Evolutionary conservation across 1,284 basidiomycete genomes (phyloP).

Genomic region (Leccinum pallidistipes): DNA sequence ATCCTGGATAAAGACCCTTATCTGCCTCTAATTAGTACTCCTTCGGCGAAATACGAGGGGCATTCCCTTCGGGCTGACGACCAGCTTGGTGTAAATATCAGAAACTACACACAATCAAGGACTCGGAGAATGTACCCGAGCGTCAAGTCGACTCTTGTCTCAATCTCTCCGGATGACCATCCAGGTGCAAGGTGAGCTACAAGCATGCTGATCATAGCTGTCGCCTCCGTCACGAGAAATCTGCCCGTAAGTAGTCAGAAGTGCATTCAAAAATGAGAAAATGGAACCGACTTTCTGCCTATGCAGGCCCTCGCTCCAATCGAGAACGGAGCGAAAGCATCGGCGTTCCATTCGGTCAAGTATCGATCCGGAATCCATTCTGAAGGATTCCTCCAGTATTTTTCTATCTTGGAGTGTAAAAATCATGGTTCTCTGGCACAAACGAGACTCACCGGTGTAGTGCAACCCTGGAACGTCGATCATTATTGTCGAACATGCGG

Average conservation of each 20-base stretch:
- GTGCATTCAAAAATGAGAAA: neutral
- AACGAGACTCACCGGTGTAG: neutral
- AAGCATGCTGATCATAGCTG: neutral
- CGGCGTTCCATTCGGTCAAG: neutral
- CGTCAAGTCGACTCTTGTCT: neutral
- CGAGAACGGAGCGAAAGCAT: neutral
- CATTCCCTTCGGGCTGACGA: neutral
- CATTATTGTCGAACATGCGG: neutral
- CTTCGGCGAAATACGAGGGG: neutral
- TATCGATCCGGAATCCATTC: neutral
- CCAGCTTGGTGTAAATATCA: neutral
- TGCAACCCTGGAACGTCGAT: neutral
- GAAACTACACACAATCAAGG: neutral
- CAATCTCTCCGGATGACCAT: neutral
- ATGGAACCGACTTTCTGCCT: neutral
- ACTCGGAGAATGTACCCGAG: neutral
- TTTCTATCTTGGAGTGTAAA: neutral
- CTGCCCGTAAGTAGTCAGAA: neutral
- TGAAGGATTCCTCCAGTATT: neutral
- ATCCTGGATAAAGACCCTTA: neutral
- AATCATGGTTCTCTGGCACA: neutral
- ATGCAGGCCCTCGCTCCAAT: neutral
- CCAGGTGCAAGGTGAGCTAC: neutral
- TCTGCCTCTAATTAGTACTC: neutral
- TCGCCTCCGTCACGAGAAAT: neutral